Base-by-base conservation (phyloP, 768 basidiomycete genomes). In the Boletus rubescentipes region DNA sequence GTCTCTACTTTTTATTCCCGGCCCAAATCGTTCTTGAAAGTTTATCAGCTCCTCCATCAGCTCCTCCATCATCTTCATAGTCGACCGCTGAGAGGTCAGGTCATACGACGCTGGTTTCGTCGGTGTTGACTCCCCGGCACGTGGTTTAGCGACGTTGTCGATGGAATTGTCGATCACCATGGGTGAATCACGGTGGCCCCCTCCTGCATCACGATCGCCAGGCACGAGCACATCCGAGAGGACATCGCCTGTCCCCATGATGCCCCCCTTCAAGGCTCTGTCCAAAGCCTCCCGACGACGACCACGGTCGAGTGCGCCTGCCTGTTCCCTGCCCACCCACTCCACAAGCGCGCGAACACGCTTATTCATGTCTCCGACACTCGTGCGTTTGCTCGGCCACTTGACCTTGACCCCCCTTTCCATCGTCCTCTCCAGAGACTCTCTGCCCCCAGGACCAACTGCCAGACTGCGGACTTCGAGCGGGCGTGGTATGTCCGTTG, bases 291-390 rank as follows among this genome's bases (percentile, higher is more conserved):
- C 85, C 59, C 79, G 78, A 57, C 90, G 75, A 60, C 89, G 78
- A 29, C 77, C 78, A 39, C 91, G 82, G 66, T 91, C 91, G 35
- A 80, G 75, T 10, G 87, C 86, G 59, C 77, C 83, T 9, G 87
- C 89, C 70, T 93, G 90, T 65, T 93, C 89, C 53, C 92, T 77
- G 29, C 88, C 90, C n/a, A 97, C 92, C 85, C 91, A 98, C 64
- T 97, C 95, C 18, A 96, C 84, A 44, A 98, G 78, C 39, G 87
- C 83, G 34, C 91, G 79, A 21, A 96, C 91, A 23, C 96, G 85
- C 74, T 97, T 97, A 70, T 93, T 91, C 93, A 98, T 96, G 69
- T 98, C 96, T 18, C 86, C 89, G n/a, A 96, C 87, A 61, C 94
- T 97, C 83, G 87, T 94, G 47, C 96, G 81, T 73, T 95, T 94